A percentile compares a stretch with the other conserved stretches of the same genome.
Conservation (phyloP, 2,329 filamentous ascomycete genomes). For the Penicillium sp. region DNA sequence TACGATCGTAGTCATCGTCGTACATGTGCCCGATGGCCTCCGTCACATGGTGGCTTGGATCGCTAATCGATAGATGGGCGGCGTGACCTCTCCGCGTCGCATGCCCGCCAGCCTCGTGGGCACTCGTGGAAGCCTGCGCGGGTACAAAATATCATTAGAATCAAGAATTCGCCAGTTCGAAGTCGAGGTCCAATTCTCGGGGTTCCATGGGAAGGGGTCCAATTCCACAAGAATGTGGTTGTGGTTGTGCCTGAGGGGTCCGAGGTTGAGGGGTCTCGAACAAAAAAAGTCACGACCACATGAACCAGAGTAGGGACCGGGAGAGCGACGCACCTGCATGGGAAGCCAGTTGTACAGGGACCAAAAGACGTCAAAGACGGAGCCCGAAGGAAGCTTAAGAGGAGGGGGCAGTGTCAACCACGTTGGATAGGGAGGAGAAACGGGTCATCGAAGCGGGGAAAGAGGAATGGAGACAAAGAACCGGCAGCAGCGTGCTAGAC, state of each 20-base stretch:
- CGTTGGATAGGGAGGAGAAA: constrained; percentile 18
- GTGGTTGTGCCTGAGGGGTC: not conserved
- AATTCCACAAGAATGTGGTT: not conserved
- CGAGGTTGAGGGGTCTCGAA: not conserved
- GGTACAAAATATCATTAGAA: constrained; percentile 9
- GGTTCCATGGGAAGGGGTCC: not conserved
- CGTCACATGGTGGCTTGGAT: constrained; percentile 87
- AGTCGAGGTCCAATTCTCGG: not conserved
- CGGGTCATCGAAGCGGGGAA: constrained; percentile 37
- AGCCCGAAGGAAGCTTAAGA: constrained; percentile 15
- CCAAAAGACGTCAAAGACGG: constrained; percentile 21
- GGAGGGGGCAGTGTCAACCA: constrained; percentile 23
- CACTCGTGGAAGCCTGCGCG: constrained; percentile 35
- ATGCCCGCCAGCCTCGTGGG: constrained; percentile 40
- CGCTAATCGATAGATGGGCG: constrained; percentile 63
- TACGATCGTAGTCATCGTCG: constrained; percentile 59
- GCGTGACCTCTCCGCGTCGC: constrained; percentile 50
- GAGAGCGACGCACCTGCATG: constrained; percentile 33
- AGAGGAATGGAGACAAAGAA: constrained; percentile 12
- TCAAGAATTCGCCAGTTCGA: not conserved
- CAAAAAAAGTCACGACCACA: constrained; percentile 1
- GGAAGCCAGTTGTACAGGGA: constrained; percentile 25
- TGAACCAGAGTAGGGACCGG: constrained; percentile 1
- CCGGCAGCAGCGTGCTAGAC: constrained; percentile 8
- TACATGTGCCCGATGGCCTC: constrained; percentile 89